Evolutionary conservation across 2,329 filamentous ascomycete genomes (phyloP), one percentile per base, ranked within the genome.

Genomic region (Calonectria montana): DNA sequence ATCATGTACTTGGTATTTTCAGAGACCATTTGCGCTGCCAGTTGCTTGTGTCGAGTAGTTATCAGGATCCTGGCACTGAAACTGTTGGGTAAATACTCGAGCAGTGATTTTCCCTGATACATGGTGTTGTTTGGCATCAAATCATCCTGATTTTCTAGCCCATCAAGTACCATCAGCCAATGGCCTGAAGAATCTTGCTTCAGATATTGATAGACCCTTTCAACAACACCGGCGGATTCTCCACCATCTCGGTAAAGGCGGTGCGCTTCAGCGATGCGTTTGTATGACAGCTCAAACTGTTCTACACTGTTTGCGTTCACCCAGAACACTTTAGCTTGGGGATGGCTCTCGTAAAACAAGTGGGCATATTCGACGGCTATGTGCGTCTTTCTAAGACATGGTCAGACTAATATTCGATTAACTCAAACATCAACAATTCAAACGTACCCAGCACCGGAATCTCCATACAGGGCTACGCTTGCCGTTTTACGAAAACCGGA

Each of bases 121-220:
- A 23, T 45, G 16, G 57, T 8, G 3, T 63, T 43, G 4, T 67
- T 72, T 9, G 70, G 15, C 3, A 23, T 18, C 37, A 72, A 37
- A 9, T 41, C 23, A 1, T 63, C 45, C 8, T 69, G 50, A 10
- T 61, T 53, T 13, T 72, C 65, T 1, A 72, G 35, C 6, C 70
- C 70, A 43, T 72, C 70, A 21, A 72, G 48, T 7, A 69, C 25
- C 65, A 72, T 72, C 8, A 72, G 21, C 70, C 70, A 72, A 25
- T 48, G 41, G 13, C 65, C 69, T 4, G 57, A 39, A 6, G 65
- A 65, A 15, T 65, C 39, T 15, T 43, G 45, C 13, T 48, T 63
- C 23, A 72, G 70, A 55, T 43, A 57, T 12, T 53, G 23, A 3
- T 57, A 45, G n/a, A 72, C 66, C 4, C 39, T 45, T 27, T 65